Evolutionary conservation across 208 protist genomes (phyloP), one percentile per base, ranked within the genome.

Genomic region (Borovskyia barvae): DNA sequence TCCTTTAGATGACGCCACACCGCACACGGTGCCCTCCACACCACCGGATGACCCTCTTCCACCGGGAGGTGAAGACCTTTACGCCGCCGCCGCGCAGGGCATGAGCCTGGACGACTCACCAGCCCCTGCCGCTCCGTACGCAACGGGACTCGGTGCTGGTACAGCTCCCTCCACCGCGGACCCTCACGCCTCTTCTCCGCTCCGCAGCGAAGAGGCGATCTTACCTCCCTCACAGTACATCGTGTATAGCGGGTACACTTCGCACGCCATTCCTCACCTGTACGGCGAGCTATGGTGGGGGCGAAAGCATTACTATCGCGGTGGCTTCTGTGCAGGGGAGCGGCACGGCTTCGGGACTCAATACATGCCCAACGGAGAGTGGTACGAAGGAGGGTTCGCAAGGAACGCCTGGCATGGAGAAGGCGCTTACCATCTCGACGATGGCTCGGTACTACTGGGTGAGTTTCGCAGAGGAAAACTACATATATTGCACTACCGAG

Each of bases 281-380:
- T 90, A 74, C 47, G 90, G 90, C 3, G 80, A 85, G 50, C 37
- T 93, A 17, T 96, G 90, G 90, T 91, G 74, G 75, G 79, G 83
- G 8, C 37, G 59, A 12, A 40, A 59, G 32, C 63, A 56, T 14
- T 90, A 87, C 67, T 93, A 92, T 52, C 35, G 62, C 41, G 85
- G 88, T 22, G 66, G 56, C 14, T 94, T 92, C 66, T 46, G 65
- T 20, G 47, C 76, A 19, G 88, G 85, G 26, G 69, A 72, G 45
- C 72, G 74, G 19, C 67, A 81, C 52, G 88, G 88, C 20, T 81
- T 67, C 43, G 88, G 88, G 9, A 54, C 63, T 24, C 79, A 92
- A 47, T 76, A 82, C 24, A 71, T 86, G 50, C 40, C 52, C 6
- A 90, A 85, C 36, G 83, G 81, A 9, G 81, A 94, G 51, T 50